phyloP scores from a whole-genome alignment of 306 rosid species.

The Fragaria nilgerrensis region DNA sequence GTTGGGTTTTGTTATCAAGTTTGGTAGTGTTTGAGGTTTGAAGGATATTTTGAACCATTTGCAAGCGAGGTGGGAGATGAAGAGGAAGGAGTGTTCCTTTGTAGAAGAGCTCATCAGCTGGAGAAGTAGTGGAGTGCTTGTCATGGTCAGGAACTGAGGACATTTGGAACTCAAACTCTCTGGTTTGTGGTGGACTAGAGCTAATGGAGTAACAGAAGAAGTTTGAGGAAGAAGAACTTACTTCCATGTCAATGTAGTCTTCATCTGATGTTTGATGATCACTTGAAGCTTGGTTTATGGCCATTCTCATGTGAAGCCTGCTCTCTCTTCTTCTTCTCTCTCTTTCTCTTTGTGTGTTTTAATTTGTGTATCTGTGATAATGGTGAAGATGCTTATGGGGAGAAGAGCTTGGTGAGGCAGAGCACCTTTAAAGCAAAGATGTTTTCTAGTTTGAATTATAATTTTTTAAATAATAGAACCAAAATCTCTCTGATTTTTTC shows the following conservation, averaged over 20 bases:
- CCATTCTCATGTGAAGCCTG: slow-evolving; percentile 51
- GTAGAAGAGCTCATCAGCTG: slow-evolving; percentile 97
- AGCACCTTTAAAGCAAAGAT: slow-evolving; percentile 40
- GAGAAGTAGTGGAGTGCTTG: slow-evolving; percentile 48
- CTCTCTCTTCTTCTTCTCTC: background rate
- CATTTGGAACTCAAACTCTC: slow-evolving; percentile 97
- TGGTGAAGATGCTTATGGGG: slow-evolving; percentile 62
- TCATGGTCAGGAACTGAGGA: slow-evolving; percentile 41
- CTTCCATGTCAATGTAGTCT: slow-evolving; percentile 90
- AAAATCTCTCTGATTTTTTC: slow-evolving; percentile 2
- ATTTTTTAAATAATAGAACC: slow-evolving; percentile 18
- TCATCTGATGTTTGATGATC: slow-evolving; percentile 47
- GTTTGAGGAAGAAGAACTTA: slow-evolving; percentile 45
- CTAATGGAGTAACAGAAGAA: slow-evolving; percentile 43
- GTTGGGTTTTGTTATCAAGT: slow-evolving; percentile 26
- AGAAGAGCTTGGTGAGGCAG: slow-evolving; percentile 53
- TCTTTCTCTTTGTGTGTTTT: slow-evolving; percentile 5
- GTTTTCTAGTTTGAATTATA: slow-evolving; percentile 37
- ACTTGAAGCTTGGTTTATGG: slow-evolving; percentile 43
- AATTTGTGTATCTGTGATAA: slow-evolving; percentile 5
- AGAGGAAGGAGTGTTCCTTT: slow-evolving; percentile 97
- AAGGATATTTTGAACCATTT: slow-evolving; percentile 75
- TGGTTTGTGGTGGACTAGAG: slow-evolving; percentile 51
- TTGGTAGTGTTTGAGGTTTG: slow-evolving; percentile 34
- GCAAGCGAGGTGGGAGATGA: slow-evolving; percentile 86